Conservation (phyloP, 192 early-diverging fungal species). For the Backusella australiensis region DNA sequence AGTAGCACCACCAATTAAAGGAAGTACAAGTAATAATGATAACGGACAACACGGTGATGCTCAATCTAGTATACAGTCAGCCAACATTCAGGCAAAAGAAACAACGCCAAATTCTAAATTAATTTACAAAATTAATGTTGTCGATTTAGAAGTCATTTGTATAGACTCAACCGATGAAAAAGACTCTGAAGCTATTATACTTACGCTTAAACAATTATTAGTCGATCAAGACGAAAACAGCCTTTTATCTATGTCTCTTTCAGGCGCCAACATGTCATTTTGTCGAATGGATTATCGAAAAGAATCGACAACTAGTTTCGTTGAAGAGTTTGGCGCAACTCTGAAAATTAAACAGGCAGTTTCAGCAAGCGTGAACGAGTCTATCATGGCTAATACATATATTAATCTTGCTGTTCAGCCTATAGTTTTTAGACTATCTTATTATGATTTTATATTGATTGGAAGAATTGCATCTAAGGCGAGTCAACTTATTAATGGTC, state of each 20-base stretch:
- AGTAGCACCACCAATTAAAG: slow-evolving; percentile 16
- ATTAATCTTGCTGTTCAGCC: slow-evolving; percentile 58
- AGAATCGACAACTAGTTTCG: slow-evolving; percentile 64
- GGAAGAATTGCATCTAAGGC: slow-evolving; percentile 60
- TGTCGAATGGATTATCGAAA: slow-evolving; percentile 68
- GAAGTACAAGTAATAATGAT: background rate
- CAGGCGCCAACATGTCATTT: slow-evolving; percentile 70
- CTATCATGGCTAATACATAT: slow-evolving; percentile 39
- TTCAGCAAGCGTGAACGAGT: slow-evolving; percentile 39
- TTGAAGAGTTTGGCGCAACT: slow-evolving; percentile 73
- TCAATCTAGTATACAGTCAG: background rate
- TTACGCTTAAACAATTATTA: slow-evolving; percentile 63
- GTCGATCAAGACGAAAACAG: slow-evolving; percentile 56
- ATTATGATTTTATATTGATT: slow-evolving; percentile 68
- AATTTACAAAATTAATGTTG: slow-evolving; percentile 58
- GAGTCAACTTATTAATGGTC: slow-evolving; percentile 36
- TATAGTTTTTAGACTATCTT: slow-evolving; percentile 66
- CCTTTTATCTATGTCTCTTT: slow-evolving; percentile 49
- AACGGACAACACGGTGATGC: background rate
- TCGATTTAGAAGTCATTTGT: slow-evolving; percentile 72
- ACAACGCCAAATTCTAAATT: background rate
- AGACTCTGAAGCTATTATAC: slow-evolving; percentile 72
- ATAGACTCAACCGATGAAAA: slow-evolving; percentile 55
- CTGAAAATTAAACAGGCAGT: slow-evolving; percentile 52
- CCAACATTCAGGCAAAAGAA: background rate